Evolutionary conservation across 2,329 filamentous ascomycete genomes (phyloP).

Genomic region (Diaporthe capsici): DNA sequence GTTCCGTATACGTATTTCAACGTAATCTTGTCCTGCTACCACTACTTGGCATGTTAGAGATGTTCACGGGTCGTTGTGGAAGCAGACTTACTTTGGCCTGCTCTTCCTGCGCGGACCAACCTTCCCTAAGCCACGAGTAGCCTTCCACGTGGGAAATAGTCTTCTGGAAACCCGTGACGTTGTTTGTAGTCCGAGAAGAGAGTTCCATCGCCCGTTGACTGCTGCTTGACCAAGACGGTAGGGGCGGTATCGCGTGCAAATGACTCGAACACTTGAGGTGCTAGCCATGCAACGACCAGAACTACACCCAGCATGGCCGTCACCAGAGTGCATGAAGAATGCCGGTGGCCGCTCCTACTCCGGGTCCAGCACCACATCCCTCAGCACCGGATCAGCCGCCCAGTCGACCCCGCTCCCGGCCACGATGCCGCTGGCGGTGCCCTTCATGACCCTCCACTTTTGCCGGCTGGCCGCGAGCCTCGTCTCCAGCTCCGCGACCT

Average conservation of each 20-base stretch:
- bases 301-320: not conserved
- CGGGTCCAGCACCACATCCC: constrained; percentile 79
- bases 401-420: constrained; percentile 88
- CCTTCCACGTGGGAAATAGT: not conserved
- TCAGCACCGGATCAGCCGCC: constrained; percentile 77
- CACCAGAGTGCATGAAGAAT: not conserved
- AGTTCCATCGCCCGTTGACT: not conserved
- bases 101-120: not conserved
- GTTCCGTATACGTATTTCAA: too few relatives aligned
- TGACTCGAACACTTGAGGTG: not conserved
- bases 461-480: constrained; percentile 74
- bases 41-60: not conserved
- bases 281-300: not conserved
- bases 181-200: not conserved
- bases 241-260: not conserved
- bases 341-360: constrained; percentile 56
- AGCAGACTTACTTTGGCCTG: not conserved
- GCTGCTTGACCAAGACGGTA: not conserved
- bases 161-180: not conserved
- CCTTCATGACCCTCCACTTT: constrained; percentile 82
- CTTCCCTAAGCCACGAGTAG: not conserved
- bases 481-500: constrained; percentile 71
- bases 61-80: not conserved
- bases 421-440: constrained; percentile 82
- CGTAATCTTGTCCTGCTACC: not conserved